Base-by-base conservation (phyloP, 345 rosid species). In the Turritis glabra region DNA sequence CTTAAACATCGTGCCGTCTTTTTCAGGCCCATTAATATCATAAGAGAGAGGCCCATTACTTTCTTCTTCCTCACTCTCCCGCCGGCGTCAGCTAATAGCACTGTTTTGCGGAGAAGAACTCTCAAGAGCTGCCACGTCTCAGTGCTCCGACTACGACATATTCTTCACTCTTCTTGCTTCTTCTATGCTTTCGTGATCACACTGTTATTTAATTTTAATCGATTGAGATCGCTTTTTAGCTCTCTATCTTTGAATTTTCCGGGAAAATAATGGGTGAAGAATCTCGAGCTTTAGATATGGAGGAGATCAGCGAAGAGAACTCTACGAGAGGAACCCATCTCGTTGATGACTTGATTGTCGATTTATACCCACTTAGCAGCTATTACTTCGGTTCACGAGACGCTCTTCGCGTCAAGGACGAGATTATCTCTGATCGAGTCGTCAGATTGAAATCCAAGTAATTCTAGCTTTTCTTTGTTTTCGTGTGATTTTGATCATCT, bases 321-420 rank as follows among this genome's bases (percentile, higher is more conserved):
- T 17, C 64, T 47, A 59, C 22, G 57, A 67, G 58, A 32, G 3
- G 46, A 67, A 60, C 33, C 65, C 27, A 46, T 55, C n/a, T 41
- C 8, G 76, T 54, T 64, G 68, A 61, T 11, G 62, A 70, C 14
- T 35, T n/a, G 53, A 74, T 75, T 19, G 22, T 91, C 7, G 86
- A 88, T 63, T 72, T 94, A 27, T 89, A 88, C 75, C 90, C 94
- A 2, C 88, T 94, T 8, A 80, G 86, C 43, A 60, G 84, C 80
- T 91, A 91, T 80, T 94, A 86, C 78, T 93, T 93, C 58, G 95
- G 96, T 43, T 86, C 96, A 33, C 87, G 86, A 81, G 90, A 85
- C 2, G 77, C 90, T 30, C 59, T 87, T 69, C 74, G 80, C 41
- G 71, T 83, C 61, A 87, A 80, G 83, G 88, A 89, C 27, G 86